Evolutionary conservation across 129 eudicot genomes (phyloP).

Genomic region (Glebionis coronaria): DNA sequence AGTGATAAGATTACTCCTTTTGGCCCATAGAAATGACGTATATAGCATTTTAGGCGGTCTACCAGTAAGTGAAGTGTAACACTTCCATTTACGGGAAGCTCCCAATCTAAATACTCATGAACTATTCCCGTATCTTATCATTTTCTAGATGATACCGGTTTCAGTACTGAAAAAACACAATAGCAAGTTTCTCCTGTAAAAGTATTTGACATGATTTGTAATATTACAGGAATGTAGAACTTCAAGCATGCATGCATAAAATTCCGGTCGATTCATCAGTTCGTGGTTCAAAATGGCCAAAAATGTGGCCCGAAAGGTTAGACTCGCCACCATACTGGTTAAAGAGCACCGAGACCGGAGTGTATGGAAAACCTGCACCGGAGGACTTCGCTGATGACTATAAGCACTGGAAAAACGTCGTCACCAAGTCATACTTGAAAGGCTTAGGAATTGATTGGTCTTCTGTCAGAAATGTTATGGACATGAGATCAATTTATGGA

Average conservation of each 20-base stretch:
- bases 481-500: conserved; percentile 71
- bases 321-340: conserved; percentile 55
- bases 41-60: background rate
- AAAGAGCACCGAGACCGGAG: conserved; percentile 45
- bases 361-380: conserved; percentile 49
- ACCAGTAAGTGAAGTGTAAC: background rate
- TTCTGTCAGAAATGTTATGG: conserved; percentile 61
- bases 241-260: conserved; percentile 62
- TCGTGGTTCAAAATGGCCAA: conserved; percentile 57
- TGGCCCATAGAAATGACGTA: background rate
- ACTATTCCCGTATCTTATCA: no score
- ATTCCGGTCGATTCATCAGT: conserved; percentile 38
- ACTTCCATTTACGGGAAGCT: conserved; percentile 1
- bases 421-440: conserved; percentile 48
- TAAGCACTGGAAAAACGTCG: conserved; percentile 52
- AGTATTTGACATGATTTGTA: conserved; percentile 5
- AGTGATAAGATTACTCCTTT: background rate
- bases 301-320: conserved; percentile 59
- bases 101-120: background rate
- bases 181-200: no score
- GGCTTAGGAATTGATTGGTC: conserved; percentile 65
- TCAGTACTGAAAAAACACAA: no score
- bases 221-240: conserved; percentile 53
- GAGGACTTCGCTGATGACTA: conserved; percentile 49
- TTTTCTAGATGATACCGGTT: background rate